A percentile compares a stretch with the other conserved stretches of the same genome.
These are phyloP conservation scores for Metschnikowia dekortorum DNA, from an alignment of 805 yeast species.

Conservation along the genomic window DNA sequence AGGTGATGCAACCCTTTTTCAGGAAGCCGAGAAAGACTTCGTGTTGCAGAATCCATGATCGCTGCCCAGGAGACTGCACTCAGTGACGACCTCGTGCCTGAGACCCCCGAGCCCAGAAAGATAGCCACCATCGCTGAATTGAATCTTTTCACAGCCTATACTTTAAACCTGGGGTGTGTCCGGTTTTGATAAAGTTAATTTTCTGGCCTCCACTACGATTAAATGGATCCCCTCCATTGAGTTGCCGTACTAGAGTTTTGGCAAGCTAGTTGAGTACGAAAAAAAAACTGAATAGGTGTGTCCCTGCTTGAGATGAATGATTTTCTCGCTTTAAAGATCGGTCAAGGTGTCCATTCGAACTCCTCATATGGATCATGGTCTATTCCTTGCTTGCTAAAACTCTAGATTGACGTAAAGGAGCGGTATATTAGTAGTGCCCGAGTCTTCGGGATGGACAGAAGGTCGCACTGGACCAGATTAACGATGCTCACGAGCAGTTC, in stretches of 20 bases:
- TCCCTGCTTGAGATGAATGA: no score
- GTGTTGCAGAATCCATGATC: constrained; percentile 28
- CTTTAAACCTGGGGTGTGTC: constrained; percentile 78
- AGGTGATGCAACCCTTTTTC: constrained; percentile 4
- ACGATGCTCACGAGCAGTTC: no score
- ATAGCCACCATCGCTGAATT: constrained; percentile 14
- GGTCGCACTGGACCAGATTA: no score
- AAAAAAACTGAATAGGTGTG: constrained; percentile 43
- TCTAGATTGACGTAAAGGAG: no score
- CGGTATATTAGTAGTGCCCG: no score
- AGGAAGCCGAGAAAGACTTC: constrained; percentile 30
- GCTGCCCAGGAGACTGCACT: constrained; percentile 26
- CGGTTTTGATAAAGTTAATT: constrained; percentile 63
- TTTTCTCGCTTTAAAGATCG: no score
- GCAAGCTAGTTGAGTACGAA: constrained; percentile 54
- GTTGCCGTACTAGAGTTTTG: constrained; percentile 79
- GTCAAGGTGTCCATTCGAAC: no score
- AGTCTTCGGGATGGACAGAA: no score
- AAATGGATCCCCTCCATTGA: constrained; percentile 67
- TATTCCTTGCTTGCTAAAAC: no score
- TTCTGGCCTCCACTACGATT: constrained; percentile 60
- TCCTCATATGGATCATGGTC: no score
- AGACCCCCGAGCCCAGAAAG: constrained; percentile 1
- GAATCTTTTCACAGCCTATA: constrained; percentile 62
- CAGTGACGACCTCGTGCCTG: constrained; percentile 12